phyloP scores from a whole-genome alignment of 192 early-diverging fungal species.

The Linnemannia schmuckeri region DNA sequence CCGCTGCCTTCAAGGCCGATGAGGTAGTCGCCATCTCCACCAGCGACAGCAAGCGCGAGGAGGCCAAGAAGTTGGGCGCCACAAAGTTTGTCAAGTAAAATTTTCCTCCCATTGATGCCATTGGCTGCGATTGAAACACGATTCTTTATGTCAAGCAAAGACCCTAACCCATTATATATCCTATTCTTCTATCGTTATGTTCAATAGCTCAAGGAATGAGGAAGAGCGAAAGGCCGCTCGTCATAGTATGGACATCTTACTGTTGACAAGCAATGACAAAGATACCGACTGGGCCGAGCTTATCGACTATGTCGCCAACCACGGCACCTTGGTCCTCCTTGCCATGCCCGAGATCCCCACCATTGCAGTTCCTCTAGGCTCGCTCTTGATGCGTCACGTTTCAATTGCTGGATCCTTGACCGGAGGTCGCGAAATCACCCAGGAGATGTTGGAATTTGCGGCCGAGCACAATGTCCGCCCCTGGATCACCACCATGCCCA shows the following conservation, averaged over 20 bases:
- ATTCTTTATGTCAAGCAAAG: no score
- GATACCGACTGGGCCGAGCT: conserved; percentile 63
- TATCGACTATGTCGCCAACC: conserved; percentile 64
- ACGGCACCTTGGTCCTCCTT: conserved; percentile 74
- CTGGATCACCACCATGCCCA: conserved; percentile 72
- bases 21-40: conserved; percentile 72
- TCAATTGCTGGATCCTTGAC: conserved; percentile 76
- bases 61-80: conserved; percentile 72
- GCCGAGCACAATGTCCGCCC: conserved; percentile 72
- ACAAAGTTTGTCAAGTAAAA: conserved; percentile 60
- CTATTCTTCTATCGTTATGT: no score
- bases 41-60: conserved; percentile 64
- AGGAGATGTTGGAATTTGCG: conserved; percentile 79
- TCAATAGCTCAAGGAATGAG: conserved; percentile 34
- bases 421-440: conserved; percentile 67
- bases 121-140: neutral
- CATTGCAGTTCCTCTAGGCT: conserved; percentile 9
- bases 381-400: conserved; percentile 64
- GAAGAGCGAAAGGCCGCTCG: conserved; percentile 35
- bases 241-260: conserved; percentile 47
- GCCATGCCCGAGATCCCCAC: conserved; percentile 71
- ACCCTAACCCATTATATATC: neutral
- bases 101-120: neutral
- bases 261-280: conserved; percentile 50
- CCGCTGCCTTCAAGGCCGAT: conserved; percentile 64